phyloP scores from a whole-genome alignment of 176 grass and related monocot genomes.

The Bonia amplexicaulis region DNA sequence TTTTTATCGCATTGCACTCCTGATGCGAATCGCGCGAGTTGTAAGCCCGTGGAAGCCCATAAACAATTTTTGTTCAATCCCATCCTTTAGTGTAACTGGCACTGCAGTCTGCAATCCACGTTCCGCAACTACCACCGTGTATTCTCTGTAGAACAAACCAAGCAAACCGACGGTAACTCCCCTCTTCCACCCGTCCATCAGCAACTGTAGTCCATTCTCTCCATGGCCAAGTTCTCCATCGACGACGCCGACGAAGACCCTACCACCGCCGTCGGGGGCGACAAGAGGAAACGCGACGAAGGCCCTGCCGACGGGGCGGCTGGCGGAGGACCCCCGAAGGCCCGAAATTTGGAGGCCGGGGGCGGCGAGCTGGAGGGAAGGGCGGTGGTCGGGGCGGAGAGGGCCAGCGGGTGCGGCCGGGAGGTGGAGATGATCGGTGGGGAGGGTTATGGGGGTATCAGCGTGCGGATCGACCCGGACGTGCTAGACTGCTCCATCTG shows the following conservation, averaged over 20 bases:
- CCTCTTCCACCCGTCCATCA: neutral
- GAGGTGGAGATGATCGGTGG: neutral
- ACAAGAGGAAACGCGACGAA: slow-evolving; percentile 32
- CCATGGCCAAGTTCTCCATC: slow-evolving; percentile 66
- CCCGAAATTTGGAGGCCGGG: neutral
- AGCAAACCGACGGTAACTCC: too few species aligned
- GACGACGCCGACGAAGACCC: slow-evolving; percentile 42
- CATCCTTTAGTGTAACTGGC: too few species aligned
- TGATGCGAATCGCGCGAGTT: too few species aligned
- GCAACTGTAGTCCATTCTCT: neutral
- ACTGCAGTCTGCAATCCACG: too few species aligned
- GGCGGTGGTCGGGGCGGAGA: neutral
- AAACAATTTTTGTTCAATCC: too few species aligned
- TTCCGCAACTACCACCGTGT: too few species aligned
- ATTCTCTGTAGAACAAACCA: too few species aligned
- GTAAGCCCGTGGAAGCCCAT: too few species aligned
- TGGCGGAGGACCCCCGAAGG: neutral
- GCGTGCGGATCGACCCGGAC: slow-evolving; percentile 62
- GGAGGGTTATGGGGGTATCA: slow-evolving; percentile 22
- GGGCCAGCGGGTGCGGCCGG: neutral
- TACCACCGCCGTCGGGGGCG: neutral
- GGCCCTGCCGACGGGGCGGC: neutral
- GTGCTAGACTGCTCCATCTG: slow-evolving; percentile 75
- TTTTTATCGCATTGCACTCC: too few species aligned
- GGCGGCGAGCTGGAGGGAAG: neutral